phyloP scores from a whole-genome alignment of 140 eudicot genomes.

The Cichorium intybus region DNA sequence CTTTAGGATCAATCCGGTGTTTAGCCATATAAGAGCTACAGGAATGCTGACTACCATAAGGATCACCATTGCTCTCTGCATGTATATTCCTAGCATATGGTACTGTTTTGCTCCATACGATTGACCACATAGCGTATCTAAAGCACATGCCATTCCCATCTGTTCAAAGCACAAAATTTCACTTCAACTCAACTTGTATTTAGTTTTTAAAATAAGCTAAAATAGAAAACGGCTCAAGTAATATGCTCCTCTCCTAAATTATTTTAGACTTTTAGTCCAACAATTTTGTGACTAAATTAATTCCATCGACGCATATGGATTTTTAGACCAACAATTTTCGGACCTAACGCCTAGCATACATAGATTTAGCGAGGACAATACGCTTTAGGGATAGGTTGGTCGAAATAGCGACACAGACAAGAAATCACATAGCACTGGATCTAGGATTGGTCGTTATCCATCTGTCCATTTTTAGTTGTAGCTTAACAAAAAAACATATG shows the following conservation, averaged over 20 bases:
- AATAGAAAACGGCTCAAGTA: background rate
- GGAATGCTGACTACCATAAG: conserved; percentile 59
- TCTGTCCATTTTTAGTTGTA: too few species aligned
- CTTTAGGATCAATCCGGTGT: conserved; percentile 61
- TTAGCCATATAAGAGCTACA: conserved; percentile 64
- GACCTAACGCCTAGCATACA: too few species aligned
- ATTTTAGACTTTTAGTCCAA: too few species aligned
- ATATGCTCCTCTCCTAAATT: background rate
- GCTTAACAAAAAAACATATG: too few species aligned
- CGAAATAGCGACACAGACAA: too few species aligned
- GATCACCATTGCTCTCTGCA: conserved; percentile 72
- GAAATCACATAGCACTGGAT: too few species aligned
- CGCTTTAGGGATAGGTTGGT: too few species aligned
- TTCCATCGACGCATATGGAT: too few species aligned
- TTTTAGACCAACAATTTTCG: too few species aligned
- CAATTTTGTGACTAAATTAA: background rate
- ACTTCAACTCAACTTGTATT: background rate
- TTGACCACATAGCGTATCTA: conserved; percentile 90
- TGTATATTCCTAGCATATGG: conserved; percentile 83
- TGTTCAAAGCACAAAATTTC: conserved; percentile 10
- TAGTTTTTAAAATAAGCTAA: too few species aligned
- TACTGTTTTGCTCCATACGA: conserved; percentile 90
- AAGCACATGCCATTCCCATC: conserved; percentile 95
- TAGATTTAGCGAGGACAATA: too few species aligned
- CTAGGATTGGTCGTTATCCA: too few species aligned